Conservation (phyloP, 139 green algal species). For the Micractinium conductrix region DNA sequence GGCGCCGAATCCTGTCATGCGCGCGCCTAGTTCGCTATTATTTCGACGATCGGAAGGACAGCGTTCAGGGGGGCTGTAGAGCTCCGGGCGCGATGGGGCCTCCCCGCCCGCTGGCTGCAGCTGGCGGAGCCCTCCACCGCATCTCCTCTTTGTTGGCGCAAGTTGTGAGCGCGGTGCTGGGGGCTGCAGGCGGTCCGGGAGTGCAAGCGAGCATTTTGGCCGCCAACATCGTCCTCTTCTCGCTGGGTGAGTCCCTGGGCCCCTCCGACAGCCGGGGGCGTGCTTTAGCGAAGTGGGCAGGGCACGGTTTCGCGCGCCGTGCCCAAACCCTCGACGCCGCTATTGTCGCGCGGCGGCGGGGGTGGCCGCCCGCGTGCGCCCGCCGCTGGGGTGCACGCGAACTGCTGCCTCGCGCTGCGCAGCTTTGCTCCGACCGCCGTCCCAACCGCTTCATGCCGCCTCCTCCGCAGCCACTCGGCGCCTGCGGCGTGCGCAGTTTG, state of each 20-base stretch:
- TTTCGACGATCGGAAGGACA: background rate
- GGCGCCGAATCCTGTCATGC: too few species aligned
- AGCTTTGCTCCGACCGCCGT: too few species aligned
- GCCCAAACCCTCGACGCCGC: too few species aligned
- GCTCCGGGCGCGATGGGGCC: background rate
- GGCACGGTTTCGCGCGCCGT: too few species aligned
- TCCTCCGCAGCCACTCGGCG: background rate
- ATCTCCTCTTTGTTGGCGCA: background rate
- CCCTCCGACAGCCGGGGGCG: too few species aligned
- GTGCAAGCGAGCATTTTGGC: constrained; percentile 19
- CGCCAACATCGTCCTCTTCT: constrained; percentile 36
- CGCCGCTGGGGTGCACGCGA: background rate
- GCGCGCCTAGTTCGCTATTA: too few species aligned
- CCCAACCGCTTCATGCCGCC: background rate
- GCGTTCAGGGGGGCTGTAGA: background rate
- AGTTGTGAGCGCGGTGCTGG: background rate
- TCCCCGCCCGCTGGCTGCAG: background rate
- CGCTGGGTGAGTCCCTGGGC: background rate
- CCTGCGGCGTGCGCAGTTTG: constrained; percentile 40
- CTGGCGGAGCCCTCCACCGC: background rate
- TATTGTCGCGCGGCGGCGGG: too few species aligned
- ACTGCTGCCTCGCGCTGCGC: background rate
- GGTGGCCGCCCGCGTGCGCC: background rate
- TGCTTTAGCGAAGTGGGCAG: too few species aligned
- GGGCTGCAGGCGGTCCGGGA: background rate